Evolutionary conservation across 1,284 basidiomycete species (phyloP).

Genomic region (Inonotus obliquus): DNA sequence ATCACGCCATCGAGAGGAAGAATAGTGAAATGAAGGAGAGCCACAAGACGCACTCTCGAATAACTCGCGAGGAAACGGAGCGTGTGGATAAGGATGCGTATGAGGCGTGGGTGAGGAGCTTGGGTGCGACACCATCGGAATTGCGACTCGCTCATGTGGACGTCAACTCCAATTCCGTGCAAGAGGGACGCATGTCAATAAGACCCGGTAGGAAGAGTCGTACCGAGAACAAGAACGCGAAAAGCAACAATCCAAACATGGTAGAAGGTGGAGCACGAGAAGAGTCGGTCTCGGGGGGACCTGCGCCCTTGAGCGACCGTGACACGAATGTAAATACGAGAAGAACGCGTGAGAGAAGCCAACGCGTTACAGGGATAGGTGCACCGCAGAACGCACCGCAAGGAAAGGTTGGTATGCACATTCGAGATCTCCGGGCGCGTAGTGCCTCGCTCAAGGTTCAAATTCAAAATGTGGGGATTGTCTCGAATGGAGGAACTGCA

Average conservation of each 20-base stretch:
- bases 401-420: neutral
- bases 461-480: neutral
- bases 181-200: neutral
- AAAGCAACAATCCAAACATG: neutral
- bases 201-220: neutral
- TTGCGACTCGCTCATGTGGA: conserved; percentile 1
- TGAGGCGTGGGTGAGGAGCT: neutral
- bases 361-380: neutral
- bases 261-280: neutral
- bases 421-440: conserved; percentile 3
- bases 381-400: neutral
- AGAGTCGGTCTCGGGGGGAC: neutral
- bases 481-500: neutral
- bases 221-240: neutral
- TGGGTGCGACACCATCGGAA: neutral
- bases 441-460: neutral
- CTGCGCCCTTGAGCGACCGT: neutral
- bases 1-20: neutral
- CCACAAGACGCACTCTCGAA: neutral
- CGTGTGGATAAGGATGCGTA: neutral
- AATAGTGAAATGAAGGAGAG: neutral
- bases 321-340: neutral
- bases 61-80: neutral
- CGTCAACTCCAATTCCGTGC: neutral
- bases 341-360: neutral